Base-by-base conservation (phyloP, 768 basidiomycete genomes). In the Pleurotus ostreatus region DNA sequence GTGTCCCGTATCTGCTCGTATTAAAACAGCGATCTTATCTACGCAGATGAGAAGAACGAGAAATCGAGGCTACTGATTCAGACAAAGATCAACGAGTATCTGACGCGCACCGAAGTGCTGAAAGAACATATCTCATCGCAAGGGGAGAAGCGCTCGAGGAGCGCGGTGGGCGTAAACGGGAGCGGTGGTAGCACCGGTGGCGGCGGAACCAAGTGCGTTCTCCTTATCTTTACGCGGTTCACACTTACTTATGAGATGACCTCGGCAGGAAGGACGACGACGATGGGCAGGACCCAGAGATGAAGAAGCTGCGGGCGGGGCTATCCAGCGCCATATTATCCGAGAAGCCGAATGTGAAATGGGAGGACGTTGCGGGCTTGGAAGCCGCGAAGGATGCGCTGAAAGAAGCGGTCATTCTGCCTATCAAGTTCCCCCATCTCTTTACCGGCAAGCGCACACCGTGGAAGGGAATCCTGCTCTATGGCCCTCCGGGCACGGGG, bases 371-470 rank as follows among this genome's bases (percentile, higher is more conserved):
- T 47, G 97, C 97, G 13, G 97, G 97, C 47, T 80, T 99, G 8
- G 94, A 96, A 66, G 85, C 83, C 23, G 97, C 96, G 44, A 99
- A 98, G 71, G 94, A 95, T 41, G 83, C 96, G 4, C 74, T 99
- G 65, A 98, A 98, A 68, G 97, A 98, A 70, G 96, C 97, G 38
- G 97, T 98, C 68, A 97, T 98, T 67, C 78, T 99, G n/a, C 97
- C 97, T 3, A 98, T 98, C 81, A 98, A 98, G 70, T 98, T 98
- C 65, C 97, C 97, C 1, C 94, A 98, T 71, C 81, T 99, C 25
- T 99, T 99, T 73, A 98, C 95, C 1, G 97, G 96, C 39, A 98
- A 98, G 71, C 88, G 97, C 15, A 98, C 95, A 8, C 96, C 97
- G 2, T 98, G 97, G 97, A 81, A 80, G 47, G 97, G 97, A 5